These are phyloP conservation scores for Monosporascus sp. DNA, from an alignment of 2,329 filamentous ascomycete genomes.

Conservation along the genomic window DNA sequence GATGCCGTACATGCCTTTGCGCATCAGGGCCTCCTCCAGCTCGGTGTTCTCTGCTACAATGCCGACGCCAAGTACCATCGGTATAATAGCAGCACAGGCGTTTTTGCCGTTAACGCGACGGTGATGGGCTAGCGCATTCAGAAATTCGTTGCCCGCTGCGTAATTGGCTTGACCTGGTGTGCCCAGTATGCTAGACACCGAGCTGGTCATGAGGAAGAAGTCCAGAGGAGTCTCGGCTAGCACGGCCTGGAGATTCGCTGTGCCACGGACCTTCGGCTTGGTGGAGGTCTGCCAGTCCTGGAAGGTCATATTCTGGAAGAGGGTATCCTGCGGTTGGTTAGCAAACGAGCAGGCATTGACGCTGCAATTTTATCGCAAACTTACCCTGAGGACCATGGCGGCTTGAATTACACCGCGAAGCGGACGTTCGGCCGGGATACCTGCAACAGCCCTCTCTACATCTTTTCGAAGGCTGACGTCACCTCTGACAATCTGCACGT, in stretches of 20 bases:
- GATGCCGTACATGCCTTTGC: conserved; percentile 6
- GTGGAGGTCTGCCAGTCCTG: conserved; percentile 2
- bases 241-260: conserved; percentile 8
- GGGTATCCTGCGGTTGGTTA: conserved; percentile 8
- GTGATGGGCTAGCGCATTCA: conserved; percentile 18
- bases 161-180: conserved; percentile 25
- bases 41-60: conserved; percentile 19
- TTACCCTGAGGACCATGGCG: conserved; percentile 18
- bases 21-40: conserved; percentile 2
- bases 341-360: background rate
- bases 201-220: conserved; percentile 11
- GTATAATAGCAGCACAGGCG: conserved; percentile 2
- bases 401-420: conserved; percentile 21
- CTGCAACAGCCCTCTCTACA: conserved; percentile 4
- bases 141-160: conserved; percentile 23
- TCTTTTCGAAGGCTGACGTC: conserved; percentile 7
- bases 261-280: conserved; percentile 13
- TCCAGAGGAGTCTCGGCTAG: conserved; percentile 9
- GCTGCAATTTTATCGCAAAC: background rate
- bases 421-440: conserved; percentile 5
- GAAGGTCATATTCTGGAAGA: conserved; percentile 9
- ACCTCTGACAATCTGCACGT: conserved; percentile 6
- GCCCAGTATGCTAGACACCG: conserved; percentile 17
- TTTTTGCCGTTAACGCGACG: background rate
- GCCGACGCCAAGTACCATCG: conserved; percentile 8